phyloP scores from a whole-genome alignment of 768 basidiomycete genomes.

The Russula earlei region DNA sequence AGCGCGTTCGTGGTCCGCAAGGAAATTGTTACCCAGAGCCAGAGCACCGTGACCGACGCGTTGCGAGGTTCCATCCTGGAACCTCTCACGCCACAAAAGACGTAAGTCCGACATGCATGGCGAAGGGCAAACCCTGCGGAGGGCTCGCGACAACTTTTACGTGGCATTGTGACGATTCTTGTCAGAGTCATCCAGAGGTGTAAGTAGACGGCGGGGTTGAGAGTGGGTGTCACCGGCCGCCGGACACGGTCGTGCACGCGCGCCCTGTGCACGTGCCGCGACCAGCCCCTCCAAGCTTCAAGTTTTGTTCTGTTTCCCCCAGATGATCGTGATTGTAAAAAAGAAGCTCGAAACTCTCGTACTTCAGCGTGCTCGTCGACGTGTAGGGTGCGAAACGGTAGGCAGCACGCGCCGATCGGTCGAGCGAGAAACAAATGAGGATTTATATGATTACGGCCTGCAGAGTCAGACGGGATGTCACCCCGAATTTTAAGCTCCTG shows the following conservation, averaged over 20 bases:
- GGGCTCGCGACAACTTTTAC: constrained; percentile 1
- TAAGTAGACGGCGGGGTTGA: background rate
- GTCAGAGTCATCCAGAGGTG: too few species aligned
- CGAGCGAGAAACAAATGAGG: background rate
- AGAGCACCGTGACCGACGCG: background rate
- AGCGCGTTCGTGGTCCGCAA: background rate
- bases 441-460: background rate
- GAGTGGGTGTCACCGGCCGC: background rate
- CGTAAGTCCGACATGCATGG: constrained; percentile 6
- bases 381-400: background rate
- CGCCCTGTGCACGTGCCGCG: too few species aligned
- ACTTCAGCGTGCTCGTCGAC: background rate
- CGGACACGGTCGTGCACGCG: background rate
- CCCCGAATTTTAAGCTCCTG: background rate
- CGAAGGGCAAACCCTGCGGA: background rate
- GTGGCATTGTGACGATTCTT: background rate
- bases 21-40: background rate
- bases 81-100: constrained; percentile 13
- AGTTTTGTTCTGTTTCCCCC: too few species aligned
- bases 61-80: constrained; percentile 4
- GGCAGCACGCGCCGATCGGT: background rate
- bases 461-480: background rate
- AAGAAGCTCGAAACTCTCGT: background rate
- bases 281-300: background rate
- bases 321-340: background rate